These are phyloP conservation scores for Piloderma croceum DNA, from an alignment of 768 basidiomycete species.

Conservation along the genomic window DNA sequence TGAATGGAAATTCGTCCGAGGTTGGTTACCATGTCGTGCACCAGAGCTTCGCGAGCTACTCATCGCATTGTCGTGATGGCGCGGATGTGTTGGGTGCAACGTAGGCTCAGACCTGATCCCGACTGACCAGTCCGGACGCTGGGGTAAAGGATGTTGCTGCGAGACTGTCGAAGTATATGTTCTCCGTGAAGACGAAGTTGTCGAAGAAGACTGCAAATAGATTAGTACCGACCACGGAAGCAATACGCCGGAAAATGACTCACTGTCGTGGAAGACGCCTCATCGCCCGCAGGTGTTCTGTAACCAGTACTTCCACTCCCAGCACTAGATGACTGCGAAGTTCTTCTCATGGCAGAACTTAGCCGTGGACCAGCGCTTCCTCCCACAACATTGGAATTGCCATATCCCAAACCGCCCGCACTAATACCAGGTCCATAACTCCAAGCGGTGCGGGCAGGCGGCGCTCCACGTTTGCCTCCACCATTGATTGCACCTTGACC, in stretches of 20 bases:
- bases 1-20: conserved; percentile 14
- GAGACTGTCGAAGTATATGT: conserved; percentile 72
- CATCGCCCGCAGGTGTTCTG: conserved; percentile 63
- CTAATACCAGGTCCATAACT: conserved; percentile 63
- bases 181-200: conserved; percentile 74
- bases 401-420: conserved; percentile 35
- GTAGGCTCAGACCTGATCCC: conserved; percentile 75
- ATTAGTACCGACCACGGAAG: conserved; percentile 5
- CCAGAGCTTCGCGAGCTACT: conserved; percentile 35
- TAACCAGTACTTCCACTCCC: conserved; percentile 42
- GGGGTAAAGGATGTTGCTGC: conserved; percentile 64
- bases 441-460: conserved; percentile 51
- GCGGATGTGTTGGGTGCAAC: conserved; percentile 42
- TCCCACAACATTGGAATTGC: conserved; percentile 19
- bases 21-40: conserved; percentile 23
- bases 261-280: conserved; percentile 71
- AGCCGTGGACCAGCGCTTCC: conserved; percentile 59
- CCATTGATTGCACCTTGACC: conserved; percentile 32
- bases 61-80: conserved; percentile 48
- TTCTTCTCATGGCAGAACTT: conserved; percentile 44
- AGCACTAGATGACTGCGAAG: conserved; percentile 43
- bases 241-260: conserved; percentile 29
- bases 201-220: conserved; percentile 56
- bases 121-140: conserved; percentile 87
- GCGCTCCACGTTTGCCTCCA: conserved; percentile 24